A percentile compares a stretch with the other conserved stretches of the same genome.
These are phyloP conservation scores for Gossypium rotundifolium DNA, from an alignment of 345 rosid genomes.

Conservation along the genomic window DNA sequence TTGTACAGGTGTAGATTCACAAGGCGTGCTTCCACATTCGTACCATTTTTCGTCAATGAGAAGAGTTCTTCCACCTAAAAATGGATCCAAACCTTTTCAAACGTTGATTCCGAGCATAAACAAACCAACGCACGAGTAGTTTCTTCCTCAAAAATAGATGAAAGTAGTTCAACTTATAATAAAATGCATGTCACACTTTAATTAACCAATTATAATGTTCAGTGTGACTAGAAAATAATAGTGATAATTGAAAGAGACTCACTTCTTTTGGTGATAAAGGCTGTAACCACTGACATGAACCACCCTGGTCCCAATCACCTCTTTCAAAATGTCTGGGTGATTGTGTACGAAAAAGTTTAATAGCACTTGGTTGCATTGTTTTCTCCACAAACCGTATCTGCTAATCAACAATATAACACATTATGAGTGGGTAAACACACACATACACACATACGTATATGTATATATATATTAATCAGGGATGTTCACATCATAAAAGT, in stretches of 20 bases:
- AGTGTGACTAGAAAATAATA: background rate
- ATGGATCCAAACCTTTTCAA: background rate
- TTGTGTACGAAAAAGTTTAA: conserved; percentile 66
- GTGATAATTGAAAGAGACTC: conserved; percentile 18
- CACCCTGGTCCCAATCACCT: conserved; percentile 97
- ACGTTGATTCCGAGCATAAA: background rate
- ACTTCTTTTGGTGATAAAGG: conserved; percentile 57
- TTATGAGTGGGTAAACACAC: background rate
- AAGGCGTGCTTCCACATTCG: conserved; percentile 65
- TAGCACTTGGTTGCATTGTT: conserved; percentile 33
- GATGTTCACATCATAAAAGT: background rate
- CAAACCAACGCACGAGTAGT: background rate
- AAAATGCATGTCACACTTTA: background rate
- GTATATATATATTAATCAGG: too few species aligned
- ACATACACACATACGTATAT: background rate
- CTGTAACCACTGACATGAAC: conserved; percentile 58
- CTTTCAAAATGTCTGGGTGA: conserved; percentile 98
- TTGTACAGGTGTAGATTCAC: conserved; percentile 57
- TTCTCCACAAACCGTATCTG: conserved; percentile 46
- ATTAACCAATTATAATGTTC: background rate
- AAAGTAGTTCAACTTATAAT: background rate
- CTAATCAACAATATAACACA: background rate
- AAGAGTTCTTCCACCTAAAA: conserved; percentile 69
- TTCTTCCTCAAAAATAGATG: background rate
- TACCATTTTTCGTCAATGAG: conserved; percentile 52